phyloP scores from a whole-genome alignment of 306 rosid genomes.

The Datisca glomerata region DNA sequence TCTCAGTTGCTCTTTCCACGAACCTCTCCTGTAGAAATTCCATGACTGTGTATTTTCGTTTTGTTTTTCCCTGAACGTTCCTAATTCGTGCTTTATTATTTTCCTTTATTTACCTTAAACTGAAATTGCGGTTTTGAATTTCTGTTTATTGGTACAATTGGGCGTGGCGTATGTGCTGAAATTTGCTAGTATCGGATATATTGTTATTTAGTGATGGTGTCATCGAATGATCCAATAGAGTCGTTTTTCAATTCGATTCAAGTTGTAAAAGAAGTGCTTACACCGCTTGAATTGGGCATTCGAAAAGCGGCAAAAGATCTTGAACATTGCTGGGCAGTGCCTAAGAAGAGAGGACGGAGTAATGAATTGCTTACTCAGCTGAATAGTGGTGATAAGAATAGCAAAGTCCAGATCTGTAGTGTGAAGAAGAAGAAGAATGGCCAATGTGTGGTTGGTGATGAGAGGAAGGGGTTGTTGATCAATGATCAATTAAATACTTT shows the following conservation, averaged over 20 bases:
- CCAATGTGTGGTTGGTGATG: slow-evolving; percentile 31
- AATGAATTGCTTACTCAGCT: slow-evolving; percentile 37
- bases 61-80: too few species aligned
- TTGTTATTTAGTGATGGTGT: slow-evolving; percentile 67
- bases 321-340: slow-evolving; percentile 63
- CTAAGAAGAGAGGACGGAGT: slow-evolving; percentile 32
- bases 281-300: slow-evolving; percentile 66
- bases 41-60: too few species aligned
- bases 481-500: slow-evolving; percentile 63
- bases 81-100: too few species aligned
- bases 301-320: slow-evolving; percentile 80
- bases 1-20: too few species aligned
- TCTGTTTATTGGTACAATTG: slow-evolving; percentile 7
- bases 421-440: slow-evolving; percentile 31
- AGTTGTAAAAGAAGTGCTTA: slow-evolving; percentile 56
- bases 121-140: too few species aligned
- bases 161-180: slow-evolving; percentile 2
- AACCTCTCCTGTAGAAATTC: too few species aligned
- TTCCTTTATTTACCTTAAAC: too few species aligned
- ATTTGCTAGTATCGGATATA: slow-evolving; percentile 12
- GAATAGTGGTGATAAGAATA: slow-evolving; percentile 29
- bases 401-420: slow-evolving; percentile 57
- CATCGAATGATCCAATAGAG: slow-evolving; percentile 70
- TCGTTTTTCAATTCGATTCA: slow-evolving; percentile 82
- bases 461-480: slow-evolving; percentile 41